These are phyloP conservation scores for Oryza meyeriana DNA, from an alignment of 176 grass and related monocot species.

Conservation along the genomic window DNA sequence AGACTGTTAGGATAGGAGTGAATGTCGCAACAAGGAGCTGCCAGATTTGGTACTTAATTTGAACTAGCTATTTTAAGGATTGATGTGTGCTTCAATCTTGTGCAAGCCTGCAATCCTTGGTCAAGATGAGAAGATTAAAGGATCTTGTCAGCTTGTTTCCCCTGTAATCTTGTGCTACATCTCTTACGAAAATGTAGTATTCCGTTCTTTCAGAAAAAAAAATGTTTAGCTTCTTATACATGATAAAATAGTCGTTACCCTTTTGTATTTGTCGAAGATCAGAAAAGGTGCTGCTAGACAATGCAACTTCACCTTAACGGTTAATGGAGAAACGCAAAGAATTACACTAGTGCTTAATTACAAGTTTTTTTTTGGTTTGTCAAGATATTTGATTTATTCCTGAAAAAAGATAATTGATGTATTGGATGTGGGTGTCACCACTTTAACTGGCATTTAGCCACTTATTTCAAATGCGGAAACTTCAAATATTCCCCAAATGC, in stretches of 20 bases:
- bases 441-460: not conserved
- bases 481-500: not conserved
- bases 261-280: not conserved
- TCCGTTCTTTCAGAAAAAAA: not conserved
- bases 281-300: not conserved
- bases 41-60: not conserved
- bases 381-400: no score
- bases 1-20: constrained; percentile 24
- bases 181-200: not conserved
- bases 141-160: not conserved
- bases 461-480: not conserved
- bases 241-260: not conserved
- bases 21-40: not conserved
- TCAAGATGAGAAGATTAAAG: not conserved
- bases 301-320: not conserved
- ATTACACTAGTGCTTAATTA: not conserved
- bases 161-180: not conserved
- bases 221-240: not conserved
- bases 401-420: not conserved
- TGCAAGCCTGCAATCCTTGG: not conserved
- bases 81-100: not conserved
- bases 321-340: not conserved
- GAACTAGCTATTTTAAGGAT: not conserved
- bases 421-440: not conserved
- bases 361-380: not conserved